Conservation (phyloP, 768 basidiomycete genomes). For the Roridomyces roridus region DNA sequence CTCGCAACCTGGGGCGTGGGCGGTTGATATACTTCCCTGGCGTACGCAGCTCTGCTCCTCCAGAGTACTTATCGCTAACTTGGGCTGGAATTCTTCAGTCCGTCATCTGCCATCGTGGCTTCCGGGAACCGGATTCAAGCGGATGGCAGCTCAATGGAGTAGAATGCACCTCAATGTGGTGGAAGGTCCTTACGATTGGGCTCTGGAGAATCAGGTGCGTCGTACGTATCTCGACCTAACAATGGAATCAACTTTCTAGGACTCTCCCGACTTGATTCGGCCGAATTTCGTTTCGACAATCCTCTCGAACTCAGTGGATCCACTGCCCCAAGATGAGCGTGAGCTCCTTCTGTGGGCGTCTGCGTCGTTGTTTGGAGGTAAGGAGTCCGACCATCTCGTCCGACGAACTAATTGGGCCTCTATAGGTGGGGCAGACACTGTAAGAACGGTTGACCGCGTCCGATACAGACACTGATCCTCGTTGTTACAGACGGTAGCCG, state of each 20-base stretch:
- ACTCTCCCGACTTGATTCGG: neutral
- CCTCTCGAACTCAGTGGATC: neutral
- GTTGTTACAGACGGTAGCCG: too few species aligned
- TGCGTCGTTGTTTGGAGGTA: too few species aligned
- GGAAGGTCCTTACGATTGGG: constrained; percentile 3
- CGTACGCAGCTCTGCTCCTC: neutral
- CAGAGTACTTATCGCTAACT: neutral
- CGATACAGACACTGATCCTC: constrained; percentile 22
- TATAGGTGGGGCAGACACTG: constrained; percentile 13
- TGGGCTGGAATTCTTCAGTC: too few species aligned
- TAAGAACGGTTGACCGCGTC: neutral
- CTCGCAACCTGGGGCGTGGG: constrained; percentile 25
- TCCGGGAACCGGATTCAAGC: constrained; percentile 30
- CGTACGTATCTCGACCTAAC: neutral
- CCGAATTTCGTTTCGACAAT: too few species aligned
- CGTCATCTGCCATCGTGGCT: constrained; percentile 34
- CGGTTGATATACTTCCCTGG: constrained; percentile 25
- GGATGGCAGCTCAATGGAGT: constrained; percentile 6
- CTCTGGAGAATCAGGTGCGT: too few species aligned
- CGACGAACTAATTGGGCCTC: too few species aligned
- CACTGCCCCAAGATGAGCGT: constrained; percentile 1
- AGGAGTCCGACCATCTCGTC: neutral
- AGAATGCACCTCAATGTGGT: constrained; percentile 3
- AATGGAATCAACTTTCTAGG: neutral
- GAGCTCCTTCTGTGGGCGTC: too few species aligned